Evolutionary conservation across 2,329 filamentous ascomycete genomes (phyloP).

Genomic region (Geosmithia putterillii): DNA sequence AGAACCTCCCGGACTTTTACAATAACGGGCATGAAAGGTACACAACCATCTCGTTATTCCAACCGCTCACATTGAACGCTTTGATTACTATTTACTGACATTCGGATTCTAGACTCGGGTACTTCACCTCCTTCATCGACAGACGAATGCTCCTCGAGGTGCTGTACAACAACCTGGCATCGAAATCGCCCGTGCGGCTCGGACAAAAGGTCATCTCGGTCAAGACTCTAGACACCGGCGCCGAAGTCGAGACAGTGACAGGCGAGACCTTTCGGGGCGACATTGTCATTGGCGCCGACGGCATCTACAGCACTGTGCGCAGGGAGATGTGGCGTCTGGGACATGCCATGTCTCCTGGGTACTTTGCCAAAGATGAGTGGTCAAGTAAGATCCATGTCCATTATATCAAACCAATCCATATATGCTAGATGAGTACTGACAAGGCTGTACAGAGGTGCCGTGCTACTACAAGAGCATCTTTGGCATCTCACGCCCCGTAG

Average conservation of each 20-base stretch:
- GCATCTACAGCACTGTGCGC: slow-evolving; percentile 21
- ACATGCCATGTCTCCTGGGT: slow-evolving; percentile 9
- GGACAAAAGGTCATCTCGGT: too few species aligned
- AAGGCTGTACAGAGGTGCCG: slow-evolving; percentile 1
- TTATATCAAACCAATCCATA: too few species aligned
- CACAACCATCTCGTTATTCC: not conserved
- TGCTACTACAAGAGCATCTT: slow-evolving; percentile 19
- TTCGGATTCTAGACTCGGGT: slow-evolving; percentile 9
- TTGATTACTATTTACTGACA: not conserved
- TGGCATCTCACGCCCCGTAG: slow-evolving; percentile 17
- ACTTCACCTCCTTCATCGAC: slow-evolving; percentile 18
- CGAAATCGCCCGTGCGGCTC: slow-evolving; percentile 7
- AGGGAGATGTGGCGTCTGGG: slow-evolving; percentile 10
- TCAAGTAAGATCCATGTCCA: slow-evolving; percentile 1
- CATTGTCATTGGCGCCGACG: slow-evolving; percentile 23
- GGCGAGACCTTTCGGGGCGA: slow-evolving; percentile 15
- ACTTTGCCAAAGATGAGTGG: slow-evolving; percentile 7
- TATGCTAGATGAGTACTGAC: not conserved
- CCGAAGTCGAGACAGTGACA: slow-evolving; percentile 16
- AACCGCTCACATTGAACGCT: too few species aligned
- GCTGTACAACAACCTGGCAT: slow-evolving; percentile 15
- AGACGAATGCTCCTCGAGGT: slow-evolving; percentile 16
- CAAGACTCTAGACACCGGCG: not conserved
- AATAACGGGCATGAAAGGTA: not conserved
- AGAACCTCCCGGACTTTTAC: not conserved